Evolutionary conservation across 345 rosid genomes (phyloP).

Genomic region (Arabis hirsuta): DNA sequence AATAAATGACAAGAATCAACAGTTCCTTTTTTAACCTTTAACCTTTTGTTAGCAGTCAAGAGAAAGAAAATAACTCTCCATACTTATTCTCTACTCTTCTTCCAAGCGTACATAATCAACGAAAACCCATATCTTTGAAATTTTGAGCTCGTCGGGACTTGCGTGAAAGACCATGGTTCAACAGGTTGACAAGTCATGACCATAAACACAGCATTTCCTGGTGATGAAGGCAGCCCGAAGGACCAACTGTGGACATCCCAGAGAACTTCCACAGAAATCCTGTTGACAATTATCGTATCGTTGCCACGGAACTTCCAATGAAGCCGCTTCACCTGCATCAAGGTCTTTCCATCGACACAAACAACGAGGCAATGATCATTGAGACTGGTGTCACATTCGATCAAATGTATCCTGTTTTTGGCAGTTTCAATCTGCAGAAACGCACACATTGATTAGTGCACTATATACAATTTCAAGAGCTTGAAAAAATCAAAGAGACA

Average conservation of each 20-base stretch:
- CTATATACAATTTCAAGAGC: no score
- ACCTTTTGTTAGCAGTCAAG: conserved; percentile 31
- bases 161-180: conserved; percentile 63
- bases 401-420: conserved; percentile 8
- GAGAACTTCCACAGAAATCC: conserved; percentile 73
- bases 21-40: conserved; percentile 16
- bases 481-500: no score
- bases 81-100: conserved; percentile 67
- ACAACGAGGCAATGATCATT: conserved; percentile 68
- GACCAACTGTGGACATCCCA: conserved; percentile 98
- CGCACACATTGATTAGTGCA: no score
- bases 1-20: conserved; percentile 47
- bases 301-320: conserved; percentile 93
- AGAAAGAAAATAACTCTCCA: conserved; percentile 34
- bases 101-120: conserved; percentile 86
- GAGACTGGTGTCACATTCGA: conserved; percentile 65
- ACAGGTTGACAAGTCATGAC: conserved; percentile 77
- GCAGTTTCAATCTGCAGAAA: no score
- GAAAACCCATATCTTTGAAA: conserved; percentile 75
- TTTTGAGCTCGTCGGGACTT: conserved; percentile 61
- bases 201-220: conserved; percentile 89
- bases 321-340: conserved; percentile 81
- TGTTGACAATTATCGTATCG: conserved; percentile 73
- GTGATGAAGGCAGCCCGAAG: conserved; percentile 62
- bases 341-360: conserved; percentile 72